These are phyloP conservation scores for Eruca vesicaria DNA, from an alignment of 441 rosid species.

Conservation along the genomic window DNA sequence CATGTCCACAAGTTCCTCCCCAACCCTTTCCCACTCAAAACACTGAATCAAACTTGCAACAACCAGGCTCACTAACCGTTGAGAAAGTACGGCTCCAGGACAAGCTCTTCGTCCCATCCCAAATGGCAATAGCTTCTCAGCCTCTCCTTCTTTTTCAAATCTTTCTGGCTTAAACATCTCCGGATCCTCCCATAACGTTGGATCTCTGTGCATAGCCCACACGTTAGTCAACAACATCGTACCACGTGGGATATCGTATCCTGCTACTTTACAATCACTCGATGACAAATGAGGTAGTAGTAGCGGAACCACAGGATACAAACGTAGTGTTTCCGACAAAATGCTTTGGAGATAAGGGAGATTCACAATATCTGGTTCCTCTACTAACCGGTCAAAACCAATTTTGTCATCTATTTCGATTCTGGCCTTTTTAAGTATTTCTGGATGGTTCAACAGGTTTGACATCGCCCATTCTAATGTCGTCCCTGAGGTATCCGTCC, in stretches of 20 bases:
- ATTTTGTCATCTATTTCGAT: conserved; percentile 40
- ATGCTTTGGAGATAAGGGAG: conserved; percentile 47
- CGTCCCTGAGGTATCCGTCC: conserved; percentile 43
- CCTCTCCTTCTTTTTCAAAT: conserved; percentile 34
- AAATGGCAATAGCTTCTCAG: conserved; percentile 34
- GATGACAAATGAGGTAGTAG: conserved; percentile 48
- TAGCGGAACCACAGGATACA: conserved; percentile 48
- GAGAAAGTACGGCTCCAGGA: conserved; percentile 46
- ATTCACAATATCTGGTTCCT: conserved; percentile 38
- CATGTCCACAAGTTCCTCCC: conserved; percentile 39
- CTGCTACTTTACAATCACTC: conserved; percentile 41
- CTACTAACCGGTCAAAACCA: conserved; percentile 41
- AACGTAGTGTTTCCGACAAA: conserved; percentile 42
- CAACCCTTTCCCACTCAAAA: conserved; percentile 48
- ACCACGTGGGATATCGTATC: conserved; percentile 41
- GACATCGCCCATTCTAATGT: conserved; percentile 54
- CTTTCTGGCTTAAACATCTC: conserved; percentile 47
- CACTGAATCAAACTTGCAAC: conserved; percentile 49
- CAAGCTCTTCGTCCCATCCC: conserved; percentile 54
- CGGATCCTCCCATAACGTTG: conserved; percentile 44
- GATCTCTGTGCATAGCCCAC: conserved; percentile 59
- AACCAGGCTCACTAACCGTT: conserved; percentile 33
- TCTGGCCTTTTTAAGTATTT: conserved; percentile 37
- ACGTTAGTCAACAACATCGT: conserved; percentile 50
- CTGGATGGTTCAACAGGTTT: conserved; percentile 45